Evolutionary conservation across 2,329 filamentous ascomycete species (phyloP).

Genomic region (Blastomyces emzantsi): DNA sequence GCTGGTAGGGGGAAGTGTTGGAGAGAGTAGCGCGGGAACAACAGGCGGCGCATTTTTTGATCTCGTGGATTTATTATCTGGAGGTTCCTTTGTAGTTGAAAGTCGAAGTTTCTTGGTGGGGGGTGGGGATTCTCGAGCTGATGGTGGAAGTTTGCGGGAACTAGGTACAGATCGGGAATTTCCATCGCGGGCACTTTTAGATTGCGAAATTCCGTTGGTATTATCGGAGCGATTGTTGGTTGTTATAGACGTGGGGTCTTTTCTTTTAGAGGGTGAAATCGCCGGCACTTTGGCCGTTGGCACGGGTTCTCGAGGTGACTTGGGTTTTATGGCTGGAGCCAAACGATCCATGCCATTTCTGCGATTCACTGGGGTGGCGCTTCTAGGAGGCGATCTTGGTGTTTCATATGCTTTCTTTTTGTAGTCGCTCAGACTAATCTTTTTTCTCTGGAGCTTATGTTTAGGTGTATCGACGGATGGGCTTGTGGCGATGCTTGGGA

Average conservation of each 20-base stretch:
- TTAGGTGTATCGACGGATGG: constrained; percentile 33
- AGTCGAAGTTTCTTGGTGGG: constrained; percentile 35
- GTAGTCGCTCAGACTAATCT: constrained; percentile 53
- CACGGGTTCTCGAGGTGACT: neutral
- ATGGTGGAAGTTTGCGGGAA: constrained; percentile 5
- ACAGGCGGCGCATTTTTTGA: constrained; percentile 18
- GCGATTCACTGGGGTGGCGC: constrained; percentile 1
- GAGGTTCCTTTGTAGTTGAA: constrained; percentile 29
- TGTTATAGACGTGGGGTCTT: neutral
- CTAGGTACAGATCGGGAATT: constrained; percentile 1
- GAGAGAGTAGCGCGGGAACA: constrained; percentile 35
- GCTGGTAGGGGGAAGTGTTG: constrained; percentile 31
- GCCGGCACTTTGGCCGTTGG: neutral
- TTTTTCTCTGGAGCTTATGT: constrained; percentile 45
- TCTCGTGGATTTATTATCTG: constrained; percentile 18
- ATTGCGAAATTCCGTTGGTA: neutral
- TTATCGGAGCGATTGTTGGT: neutral
- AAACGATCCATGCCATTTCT: neutral
- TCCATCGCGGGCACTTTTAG: neutral
- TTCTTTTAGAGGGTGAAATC: neutral
- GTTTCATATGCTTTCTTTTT: constrained; percentile 45
- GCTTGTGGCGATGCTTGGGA: constrained; percentile 33
- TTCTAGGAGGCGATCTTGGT: constrained; percentile 22
- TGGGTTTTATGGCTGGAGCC: neutral
- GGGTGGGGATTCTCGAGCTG: constrained; percentile 20